A percentile compares a stretch with the other conserved stretches of the same genome.
Conservation (phyloP, 2,329 filamentous ascomycete species). For the Lojkania enalia region DNA sequence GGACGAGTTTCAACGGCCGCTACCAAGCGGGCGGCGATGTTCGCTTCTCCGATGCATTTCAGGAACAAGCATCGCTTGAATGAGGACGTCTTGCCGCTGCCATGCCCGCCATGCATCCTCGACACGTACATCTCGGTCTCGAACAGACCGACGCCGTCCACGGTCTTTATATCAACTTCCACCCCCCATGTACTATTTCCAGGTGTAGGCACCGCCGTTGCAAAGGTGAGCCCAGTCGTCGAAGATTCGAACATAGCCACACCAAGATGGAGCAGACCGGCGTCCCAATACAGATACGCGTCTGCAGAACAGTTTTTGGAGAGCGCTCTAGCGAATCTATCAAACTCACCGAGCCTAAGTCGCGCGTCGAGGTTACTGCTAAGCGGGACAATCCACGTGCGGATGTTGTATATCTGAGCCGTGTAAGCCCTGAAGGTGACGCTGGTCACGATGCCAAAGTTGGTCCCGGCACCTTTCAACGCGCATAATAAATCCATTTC, state of each 20-base stretch:
- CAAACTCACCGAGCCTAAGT: slow-evolving; percentile 47
- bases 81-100: slow-evolving; percentile 61
- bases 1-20: slow-evolving; percentile 55
- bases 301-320: slow-evolving; percentile 55
- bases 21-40: slow-evolving; percentile 46
- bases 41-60: slow-evolving; percentile 48
- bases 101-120: slow-evolving; percentile 62
- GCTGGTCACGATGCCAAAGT: slow-evolving; percentile 61
- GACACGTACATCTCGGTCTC: slow-evolving; percentile 65
- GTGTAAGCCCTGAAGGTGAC: slow-evolving; percentile 55
- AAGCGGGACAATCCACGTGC: slow-evolving; percentile 35
- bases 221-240: slow-evolving; percentile 16
- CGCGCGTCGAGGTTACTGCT: slow-evolving; percentile 35
- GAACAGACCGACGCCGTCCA: slow-evolving; percentile 59
- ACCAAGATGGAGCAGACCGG: slow-evolving; percentile 53
- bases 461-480: slow-evolving; percentile 61
- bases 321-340: slow-evolving; percentile 48
- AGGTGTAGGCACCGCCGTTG: slow-evolving; percentile 13
- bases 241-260: slow-evolving; percentile 54
- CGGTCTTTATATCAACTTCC: slow-evolving; percentile 35
- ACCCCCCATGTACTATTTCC: slow-evolving; percentile 37
- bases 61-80: slow-evolving; percentile 69
- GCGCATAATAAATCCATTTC: slow-evolving; percentile 61
- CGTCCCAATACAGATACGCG: slow-evolving; percentile 59
- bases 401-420: slow-evolving; percentile 46